Evolutionary conservation across 2,329 filamentous ascomycete species (phyloP), one percentile per base, ranked within the genome.

Genomic region (Sordariomycetes sp.): DNA sequence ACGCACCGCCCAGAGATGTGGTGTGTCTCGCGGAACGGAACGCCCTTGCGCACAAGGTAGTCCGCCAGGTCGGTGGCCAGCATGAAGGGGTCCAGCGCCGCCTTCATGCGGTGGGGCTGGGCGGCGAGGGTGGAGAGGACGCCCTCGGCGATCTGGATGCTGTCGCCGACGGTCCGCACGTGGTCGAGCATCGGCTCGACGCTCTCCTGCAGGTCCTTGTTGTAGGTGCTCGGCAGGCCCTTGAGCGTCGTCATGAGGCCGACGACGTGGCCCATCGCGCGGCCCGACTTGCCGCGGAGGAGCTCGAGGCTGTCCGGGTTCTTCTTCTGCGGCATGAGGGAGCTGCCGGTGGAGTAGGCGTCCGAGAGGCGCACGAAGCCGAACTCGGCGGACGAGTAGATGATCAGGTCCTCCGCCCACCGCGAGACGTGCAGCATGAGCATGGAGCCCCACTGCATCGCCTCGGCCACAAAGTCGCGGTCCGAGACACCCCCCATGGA

Each of bases 161-260:
- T 90, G 74, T 95, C 87, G 58, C 79, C 80, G 60, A 94, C 78
- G 6, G 89, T 92, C 78, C 90, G 88, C 70, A 91, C 81, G 68
- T 85, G 82, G 69, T 95, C 89, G 54, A 95, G 80, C 72, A 95
- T 82, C n/a, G 87, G 86, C 76, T 95, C 87, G 60, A 89, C 85
- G 59, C 82, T 86, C 72, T 95, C 90, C 71, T 96, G 89, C n/a
- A 95, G 72, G 69, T 95, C 89, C 72, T 95, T 95, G 76, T 95
- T 92, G 76, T 95, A 95, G 2, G 87, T 90, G 51, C 81, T 87
- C 1, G 89, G 87, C 32, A 94, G 80, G 58, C 86, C 86, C 68
- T 80, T 80, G 57, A 74, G 77, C 42, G 84, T 88, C 69, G 89
- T 82, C 64, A 92, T 89, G 62, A 94, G 72, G 42, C 88, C 89